phyloP scores from a whole-genome alignment of 805 yeast species.

The Saccharomycopsis sp. region DNA sequence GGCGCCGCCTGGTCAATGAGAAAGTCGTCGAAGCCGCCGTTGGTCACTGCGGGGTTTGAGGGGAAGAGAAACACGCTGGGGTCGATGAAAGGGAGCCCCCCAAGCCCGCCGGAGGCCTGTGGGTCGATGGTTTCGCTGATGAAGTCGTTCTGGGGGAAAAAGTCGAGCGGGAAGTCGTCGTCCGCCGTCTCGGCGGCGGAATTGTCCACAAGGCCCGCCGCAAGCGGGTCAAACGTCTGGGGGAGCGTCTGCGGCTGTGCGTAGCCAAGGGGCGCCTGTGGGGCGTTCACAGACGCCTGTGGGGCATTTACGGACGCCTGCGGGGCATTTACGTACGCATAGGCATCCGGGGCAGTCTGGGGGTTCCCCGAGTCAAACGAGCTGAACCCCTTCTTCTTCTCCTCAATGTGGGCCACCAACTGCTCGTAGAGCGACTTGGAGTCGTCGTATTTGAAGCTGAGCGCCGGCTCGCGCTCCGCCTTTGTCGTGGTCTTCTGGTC shows the following conservation, averaged over 20 bases:
- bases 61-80: slow-evolving; percentile 5
- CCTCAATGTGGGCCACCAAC: slow-evolving; percentile 35
- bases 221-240: background rate
- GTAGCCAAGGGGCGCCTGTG: background rate
- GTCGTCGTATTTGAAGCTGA: slow-evolving; percentile 63
- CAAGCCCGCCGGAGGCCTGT: slow-evolving; percentile 16
- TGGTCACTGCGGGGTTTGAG: slow-evolving; percentile 5
- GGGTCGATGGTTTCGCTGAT: slow-evolving; percentile 24
- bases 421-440: slow-evolving; percentile 47
- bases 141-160: slow-evolving; percentile 42
- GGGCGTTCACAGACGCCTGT: no score
- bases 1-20: slow-evolving; percentile 47
- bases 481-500: slow-evolving; percentile 64
- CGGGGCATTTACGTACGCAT: no score
- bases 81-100: slow-evolving; percentile 19
- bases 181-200: slow-evolving; percentile 31
- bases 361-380: background rate
- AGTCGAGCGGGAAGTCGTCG: slow-evolving; percentile 69
- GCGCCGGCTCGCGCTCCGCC: slow-evolving; percentile 71
- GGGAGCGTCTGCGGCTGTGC: background rate
- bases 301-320: background rate
- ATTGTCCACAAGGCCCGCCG: slow-evolving; percentile 19
- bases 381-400: slow-evolving; percentile 24
- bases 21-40: slow-evolving; percentile 36
- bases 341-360: no score